Evolutionary conservation across 2,329 filamentous ascomycete genomes (phyloP).

Genomic region (Pyrenophora graminea): DNA sequence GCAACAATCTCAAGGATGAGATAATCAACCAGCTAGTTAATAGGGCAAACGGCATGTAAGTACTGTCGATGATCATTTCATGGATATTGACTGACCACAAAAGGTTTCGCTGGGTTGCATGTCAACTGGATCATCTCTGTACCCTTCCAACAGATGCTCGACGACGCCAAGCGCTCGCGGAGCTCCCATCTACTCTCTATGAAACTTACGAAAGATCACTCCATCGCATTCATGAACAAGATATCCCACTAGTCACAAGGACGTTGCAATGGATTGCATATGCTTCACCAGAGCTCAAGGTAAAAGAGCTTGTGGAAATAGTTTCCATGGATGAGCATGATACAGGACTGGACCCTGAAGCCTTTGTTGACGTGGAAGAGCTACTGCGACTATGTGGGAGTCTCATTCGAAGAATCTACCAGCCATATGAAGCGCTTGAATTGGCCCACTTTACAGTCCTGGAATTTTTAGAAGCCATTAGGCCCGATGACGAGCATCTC

Average conservation of each 20-base stretch:
- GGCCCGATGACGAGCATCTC: background rate
- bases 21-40: slow-evolving; percentile 9
- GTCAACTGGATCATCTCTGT: slow-evolving; percentile 33
- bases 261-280: slow-evolving; percentile 10
- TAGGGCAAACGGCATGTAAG: slow-evolving; percentile 26
- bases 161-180: slow-evolving; percentile 25
- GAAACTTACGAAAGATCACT: slow-evolving; percentile 35
- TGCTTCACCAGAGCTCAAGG: background rate
- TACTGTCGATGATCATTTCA: background rate
- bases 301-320: slow-evolving; percentile 8
- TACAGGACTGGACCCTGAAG: slow-evolving; percentile 4
- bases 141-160: slow-evolving; percentile 26
- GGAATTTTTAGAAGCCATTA: slow-evolving; percentile 4
- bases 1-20: slow-evolving; percentile 4
- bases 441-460: slow-evolving; percentile 17
- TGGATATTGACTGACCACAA: no score
- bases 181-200: slow-evolving; percentile 26
- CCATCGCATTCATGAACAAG: slow-evolving; percentile 12
- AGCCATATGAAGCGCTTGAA: background rate
- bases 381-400: slow-evolving; percentile 12
- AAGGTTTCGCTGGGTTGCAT: slow-evolving; percentile 37
- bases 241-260: background rate
- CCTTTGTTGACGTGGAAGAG: slow-evolving; percentile 8
- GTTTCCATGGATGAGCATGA: slow-evolving; percentile 12
- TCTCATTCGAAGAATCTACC: slow-evolving; percentile 8